Conservation (phyloP, 768 basidiomycete genomes). For the Amanita molliuscula region DNA sequence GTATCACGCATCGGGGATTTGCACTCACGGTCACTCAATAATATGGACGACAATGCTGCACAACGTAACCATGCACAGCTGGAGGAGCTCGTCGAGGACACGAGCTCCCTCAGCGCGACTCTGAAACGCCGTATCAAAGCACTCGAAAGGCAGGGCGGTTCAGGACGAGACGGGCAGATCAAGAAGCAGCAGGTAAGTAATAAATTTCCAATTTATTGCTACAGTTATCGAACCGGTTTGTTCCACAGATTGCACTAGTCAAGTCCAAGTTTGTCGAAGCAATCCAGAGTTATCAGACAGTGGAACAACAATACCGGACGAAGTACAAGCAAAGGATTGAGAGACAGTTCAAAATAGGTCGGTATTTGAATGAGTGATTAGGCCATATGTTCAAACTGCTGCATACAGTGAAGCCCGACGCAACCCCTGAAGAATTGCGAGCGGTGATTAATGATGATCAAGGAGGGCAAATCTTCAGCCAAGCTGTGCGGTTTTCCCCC, state of each 20-base stretch:
- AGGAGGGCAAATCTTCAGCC: constrained; percentile 82
- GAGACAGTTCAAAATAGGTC: constrained; percentile 81
- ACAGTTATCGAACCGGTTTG: background rate
- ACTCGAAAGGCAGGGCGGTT: constrained; percentile 53
- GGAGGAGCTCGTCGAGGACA: constrained; percentile 61
- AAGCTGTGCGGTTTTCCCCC: constrained; percentile 46
- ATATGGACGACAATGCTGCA: constrained; percentile 58
- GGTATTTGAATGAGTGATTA: constrained; percentile 11
- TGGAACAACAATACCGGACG: constrained; percentile 70
- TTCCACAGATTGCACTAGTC: constrained; percentile 42
- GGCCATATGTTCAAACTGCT: background rate
- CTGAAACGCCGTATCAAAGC: constrained; percentile 68
- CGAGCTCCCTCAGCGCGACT: constrained; percentile 55
- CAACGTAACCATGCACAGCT: constrained; percentile 53
- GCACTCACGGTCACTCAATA: constrained; percentile 67
- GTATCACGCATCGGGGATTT: constrained; percentile 58
- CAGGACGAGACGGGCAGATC: constrained; percentile 62
- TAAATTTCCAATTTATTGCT: background rate
- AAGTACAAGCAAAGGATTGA: constrained; percentile 78
- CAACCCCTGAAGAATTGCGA: constrained; percentile 78
- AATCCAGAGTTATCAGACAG: constrained; percentile 75
- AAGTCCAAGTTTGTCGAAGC: constrained; percentile 78
- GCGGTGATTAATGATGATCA: constrained; percentile 81
- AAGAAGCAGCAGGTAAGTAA: constrained; percentile 63
- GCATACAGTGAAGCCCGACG: constrained; percentile 77